phyloP scores from a whole-genome alignment of 1,284 basidiomycete genomes.

The Rhodofomes roseus region DNA sequence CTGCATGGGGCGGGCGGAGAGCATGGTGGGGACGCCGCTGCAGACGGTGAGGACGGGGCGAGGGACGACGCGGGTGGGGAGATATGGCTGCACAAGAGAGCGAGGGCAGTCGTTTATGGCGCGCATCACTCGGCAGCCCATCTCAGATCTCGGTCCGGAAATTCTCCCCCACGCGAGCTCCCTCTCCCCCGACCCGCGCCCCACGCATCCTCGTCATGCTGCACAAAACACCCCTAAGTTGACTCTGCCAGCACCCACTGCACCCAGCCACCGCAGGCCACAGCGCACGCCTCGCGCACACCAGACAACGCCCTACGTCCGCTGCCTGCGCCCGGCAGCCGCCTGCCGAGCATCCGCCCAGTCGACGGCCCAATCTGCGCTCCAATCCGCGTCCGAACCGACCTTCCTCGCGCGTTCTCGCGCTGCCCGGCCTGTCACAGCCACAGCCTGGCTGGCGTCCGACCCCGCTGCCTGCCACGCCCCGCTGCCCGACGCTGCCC shows the following conservation, averaged over 20 bases:
- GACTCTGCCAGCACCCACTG: neutral
- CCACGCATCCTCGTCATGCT: neutral
- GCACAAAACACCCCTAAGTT: neutral
- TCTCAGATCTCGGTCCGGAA: slow-evolving; percentile 12
- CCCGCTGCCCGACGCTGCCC: neutral
- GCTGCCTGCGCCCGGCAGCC: neutral
- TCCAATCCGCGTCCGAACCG: neutral
- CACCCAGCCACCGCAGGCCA: neutral
- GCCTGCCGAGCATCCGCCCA: slow-evolving; percentile 1
- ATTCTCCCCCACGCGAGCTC: neutral
- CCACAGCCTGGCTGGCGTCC: neutral
- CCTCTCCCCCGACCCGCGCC: neutral
- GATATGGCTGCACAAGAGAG: slow-evolving; percentile 10
- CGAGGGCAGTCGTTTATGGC: slow-evolving; percentile 14
- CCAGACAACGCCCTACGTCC: neutral
- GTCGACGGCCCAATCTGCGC: neutral
- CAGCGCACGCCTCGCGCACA: neutral
- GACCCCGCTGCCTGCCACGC: neutral
- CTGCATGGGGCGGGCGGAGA: slow-evolving; percentile 41
- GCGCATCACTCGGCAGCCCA: slow-evolving; percentile 11
- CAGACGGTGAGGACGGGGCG: slow-evolving; percentile 7
- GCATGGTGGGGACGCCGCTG: slow-evolving; percentile 29
- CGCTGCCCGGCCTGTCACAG: neutral
- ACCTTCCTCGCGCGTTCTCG: neutral
- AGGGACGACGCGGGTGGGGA: slow-evolving; percentile 15